Evolutionary conservation across 345 rosid species (phyloP), one percentile per base, ranked within the genome.

Genomic region (Brassica rapa): DNA sequence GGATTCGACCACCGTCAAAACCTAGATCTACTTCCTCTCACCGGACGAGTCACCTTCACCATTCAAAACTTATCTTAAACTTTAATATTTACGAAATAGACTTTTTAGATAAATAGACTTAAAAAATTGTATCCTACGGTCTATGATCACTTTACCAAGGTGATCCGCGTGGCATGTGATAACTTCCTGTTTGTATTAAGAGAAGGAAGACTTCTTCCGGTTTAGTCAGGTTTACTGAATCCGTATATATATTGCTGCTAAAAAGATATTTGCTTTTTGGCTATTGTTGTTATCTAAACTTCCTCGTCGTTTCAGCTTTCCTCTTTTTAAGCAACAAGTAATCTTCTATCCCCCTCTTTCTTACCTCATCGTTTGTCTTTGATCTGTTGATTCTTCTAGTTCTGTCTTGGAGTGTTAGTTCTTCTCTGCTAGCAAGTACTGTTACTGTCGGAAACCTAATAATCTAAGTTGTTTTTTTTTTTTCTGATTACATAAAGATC

Each of bases 241-340:
- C 63, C 63, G 63, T 59, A 10, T 59, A 59, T 24, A 59, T 24
- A 59, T 59, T 24, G 63, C 15, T 59, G 3, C 63, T 10, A 24
- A 59, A 43, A 12, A 68, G 12, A 68, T 9, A 60, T 67, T 62
- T 70, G 30, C 16, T 72, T 74, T 51, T 19, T 19, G 39, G 57
- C 59, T 12, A 6, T 23, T 57, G 66, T 24, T 46, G 57, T 51
- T 51, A 51, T 51, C 19, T 51, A 51, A 15, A 51, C 55, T 46
- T 46, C 5, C 14, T 27, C 5, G 46, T 73, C 59, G 51, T 59
- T 73, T 79, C 49, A 73, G 74, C 69, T 73, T 64, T 53, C 65
- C 46, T 25, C 24, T 33, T 33, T 11, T 24, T 8, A 67, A 79
- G 77, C 76, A 73, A 79, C 76, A 73, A 79, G 82, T 79, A 79